These are phyloP conservation scores for Chlamydomonas eustigma DNA, from an alignment of 139 green algal species.

Conservation along the genomic window DNA sequence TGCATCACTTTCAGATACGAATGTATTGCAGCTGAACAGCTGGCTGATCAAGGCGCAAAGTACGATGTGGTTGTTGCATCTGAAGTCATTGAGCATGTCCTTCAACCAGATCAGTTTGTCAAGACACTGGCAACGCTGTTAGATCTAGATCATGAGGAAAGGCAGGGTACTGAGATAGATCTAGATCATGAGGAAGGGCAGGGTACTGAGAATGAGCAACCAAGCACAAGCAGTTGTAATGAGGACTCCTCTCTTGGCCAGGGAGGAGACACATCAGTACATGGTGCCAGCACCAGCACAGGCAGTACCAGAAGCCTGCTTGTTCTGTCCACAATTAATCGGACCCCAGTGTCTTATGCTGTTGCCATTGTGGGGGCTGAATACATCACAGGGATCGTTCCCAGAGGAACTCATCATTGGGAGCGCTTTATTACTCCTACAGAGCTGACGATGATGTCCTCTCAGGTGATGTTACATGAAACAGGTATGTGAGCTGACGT, in stretches of 20 bases:
- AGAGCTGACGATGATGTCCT: slow-evolving; percentile 64
- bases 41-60: slow-evolving; percentile 21
- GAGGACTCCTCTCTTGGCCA: too few species aligned
- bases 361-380: slow-evolving; percentile 84
- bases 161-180: too few species aligned
- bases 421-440: slow-evolving; percentile 86
- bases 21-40: slow-evolving; percentile 43
- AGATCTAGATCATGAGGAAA: background rate
- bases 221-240: background rate
- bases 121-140: slow-evolving; percentile 30
- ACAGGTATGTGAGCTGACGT: background rate
- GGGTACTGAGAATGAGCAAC: background rate
- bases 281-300: background rate
- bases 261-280: slow-evolving; percentile 16
- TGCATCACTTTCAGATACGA: slow-evolving; percentile 32
- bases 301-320: slow-evolving; percentile 32
- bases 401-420: slow-evolving; percentile 82
- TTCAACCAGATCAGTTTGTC: slow-evolving; percentile 41
- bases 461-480: background rate
- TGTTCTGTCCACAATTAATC: slow-evolving; percentile 85
- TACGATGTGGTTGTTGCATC: slow-evolving; percentile 60
- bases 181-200: too few species aligned
- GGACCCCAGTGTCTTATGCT: slow-evolving; percentile 70
- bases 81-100: slow-evolving; percentile 61
- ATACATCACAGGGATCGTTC: slow-evolving; percentile 63